Percentiles rank a stretch among this genome's conserved stretches.
Evolutionary conservation across 768 basidiomycete genomes (phyloP).

Genomic region (Crepidotus variabilis): DNA sequence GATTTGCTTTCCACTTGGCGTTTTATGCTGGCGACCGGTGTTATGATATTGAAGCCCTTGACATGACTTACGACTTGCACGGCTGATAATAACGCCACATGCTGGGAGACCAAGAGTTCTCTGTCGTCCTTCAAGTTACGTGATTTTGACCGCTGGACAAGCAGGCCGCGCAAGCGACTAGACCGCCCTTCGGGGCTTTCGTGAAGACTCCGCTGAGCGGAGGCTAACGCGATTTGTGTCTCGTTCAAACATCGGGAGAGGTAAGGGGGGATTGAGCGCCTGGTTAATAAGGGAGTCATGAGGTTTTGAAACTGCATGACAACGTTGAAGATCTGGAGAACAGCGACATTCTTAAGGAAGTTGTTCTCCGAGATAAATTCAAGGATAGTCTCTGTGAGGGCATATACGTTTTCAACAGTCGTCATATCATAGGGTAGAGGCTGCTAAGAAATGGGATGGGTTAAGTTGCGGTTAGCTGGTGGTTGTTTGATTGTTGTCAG

Average conservation of each 20-base stretch:
- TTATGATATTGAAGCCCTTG: conserved; percentile 11
- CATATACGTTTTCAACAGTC: conserved; percentile 7
- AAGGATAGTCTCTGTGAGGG: conserved; percentile 10
- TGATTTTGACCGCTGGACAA: conserved; percentile 11
- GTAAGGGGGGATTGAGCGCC: conserved; percentile 1
- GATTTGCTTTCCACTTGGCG: conserved; percentile 1
- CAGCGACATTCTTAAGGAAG: conserved; percentile 8
- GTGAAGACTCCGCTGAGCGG: conserved; percentile 9
- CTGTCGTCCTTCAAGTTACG: conserved; percentile 14
- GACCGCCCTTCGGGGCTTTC: conserved; percentile 14
- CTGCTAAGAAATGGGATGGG: not conserved
- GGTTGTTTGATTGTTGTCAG: not conserved
- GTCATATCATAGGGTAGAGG: not conserved
- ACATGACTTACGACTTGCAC: conserved; percentile 14
- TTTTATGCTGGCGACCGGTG: conserved; percentile 1
- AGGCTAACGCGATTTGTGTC: conserved; percentile 3
- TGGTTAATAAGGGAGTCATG: conserved; percentile 10
- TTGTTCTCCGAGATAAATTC: conserved; percentile 14
- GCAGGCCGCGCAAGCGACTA: conserved; percentile 3
- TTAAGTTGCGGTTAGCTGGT: not conserved
- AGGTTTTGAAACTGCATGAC: conserved; percentile 13
- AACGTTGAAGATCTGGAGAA: conserved; percentile 11
- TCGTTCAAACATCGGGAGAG: conserved; percentile 9
- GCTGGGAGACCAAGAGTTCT: conserved; percentile 10
- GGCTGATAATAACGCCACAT: conserved; percentile 11